Base-by-base conservation (phyloP, 2,329 filamentous ascomycete genomes). In the Pleomassaria siparia region DNA sequence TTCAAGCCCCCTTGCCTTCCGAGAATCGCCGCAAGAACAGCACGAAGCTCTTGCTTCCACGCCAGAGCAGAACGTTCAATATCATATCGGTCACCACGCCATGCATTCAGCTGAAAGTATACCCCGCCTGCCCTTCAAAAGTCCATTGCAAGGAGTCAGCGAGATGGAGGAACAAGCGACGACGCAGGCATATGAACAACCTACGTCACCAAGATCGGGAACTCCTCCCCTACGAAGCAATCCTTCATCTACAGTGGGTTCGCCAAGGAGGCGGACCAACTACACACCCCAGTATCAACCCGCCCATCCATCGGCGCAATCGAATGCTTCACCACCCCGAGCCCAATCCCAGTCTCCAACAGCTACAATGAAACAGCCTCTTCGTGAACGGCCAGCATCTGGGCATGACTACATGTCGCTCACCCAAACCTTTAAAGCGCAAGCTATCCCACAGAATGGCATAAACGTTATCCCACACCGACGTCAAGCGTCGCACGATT, bases 1-100 rank as follows among this genome's bases (percentile, higher is more conserved):
- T 6, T 85, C 82, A n/a, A 85, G 83, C 63, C 83, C 83, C 13
- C 72, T 86, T 13, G 82, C 82, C 25, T 77, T 79, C 41, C 79
- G 74, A 42, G 68, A 71, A 25, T 40, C 47, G 37, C 63, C 70
- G 21, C 67, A 72, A 10, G 67, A 66, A 11, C 55, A 56, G 18
- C 43, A 49, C 33, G 35, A 37, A 1, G 33, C 37, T 26, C 42
- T 33, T 37, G 20, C 35, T 10, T 30, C 26, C 25, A 46, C 39
- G 25, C 24, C 49, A 13, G 51, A 58, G 24, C 22, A 46, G 11
- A 20, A 48, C 43, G 28, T 30, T n/a, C 41, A 49, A n/a, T 36
- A 56, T 15, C 22, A 44, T 21, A 47, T 53, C 15, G 51, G 46
- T 11, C 66, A 68, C 40, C 63, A 67, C 43, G 18, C 55, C 16